Conservation (phyloP, 768 basidiomycete species). For the Ephemerocybe angulata region DNA sequence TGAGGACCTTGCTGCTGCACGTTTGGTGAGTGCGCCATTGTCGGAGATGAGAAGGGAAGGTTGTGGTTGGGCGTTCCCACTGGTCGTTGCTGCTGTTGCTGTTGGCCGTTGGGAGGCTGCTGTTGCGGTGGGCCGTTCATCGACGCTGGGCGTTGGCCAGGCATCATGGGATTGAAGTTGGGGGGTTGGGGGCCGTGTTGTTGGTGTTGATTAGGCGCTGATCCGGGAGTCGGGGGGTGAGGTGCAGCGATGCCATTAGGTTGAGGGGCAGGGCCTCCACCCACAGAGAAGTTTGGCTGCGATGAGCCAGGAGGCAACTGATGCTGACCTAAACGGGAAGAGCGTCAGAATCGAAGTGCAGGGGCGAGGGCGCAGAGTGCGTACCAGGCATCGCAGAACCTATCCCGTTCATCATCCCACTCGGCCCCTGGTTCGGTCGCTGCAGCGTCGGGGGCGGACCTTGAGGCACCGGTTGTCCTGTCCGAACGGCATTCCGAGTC, state of each 20-base stretch:
- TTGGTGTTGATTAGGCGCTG: slow-evolving; percentile 9
- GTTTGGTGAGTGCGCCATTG: slow-evolving; percentile 53
- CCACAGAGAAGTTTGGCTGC: slow-evolving; percentile 10
- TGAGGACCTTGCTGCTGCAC: slow-evolving; percentile 19
- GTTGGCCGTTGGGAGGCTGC: slow-evolving; percentile 12
- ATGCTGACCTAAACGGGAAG: no score
- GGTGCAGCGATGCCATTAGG: slow-evolving; percentile 8
- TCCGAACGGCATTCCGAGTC: no score
- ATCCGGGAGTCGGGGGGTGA: slow-evolving; percentile 9
- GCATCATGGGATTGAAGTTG: slow-evolving; percentile 17
- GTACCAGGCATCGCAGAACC: no score
- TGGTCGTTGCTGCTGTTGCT: slow-evolving; percentile 12
- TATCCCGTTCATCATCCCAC: not conserved
- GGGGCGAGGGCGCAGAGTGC: no score
- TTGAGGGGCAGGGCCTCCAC: slow-evolving; percentile 8
- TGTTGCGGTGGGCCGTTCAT: slow-evolving; percentile 14
- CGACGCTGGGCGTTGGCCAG: slow-evolving; percentile 12
- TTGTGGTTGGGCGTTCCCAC: slow-evolving; percentile 10
- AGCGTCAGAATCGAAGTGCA: no score
- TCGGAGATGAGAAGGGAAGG: slow-evolving; percentile 60
- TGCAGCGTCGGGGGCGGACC: not conserved
- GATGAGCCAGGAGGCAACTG: slow-evolving; percentile 7
- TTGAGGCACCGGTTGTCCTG: no score
- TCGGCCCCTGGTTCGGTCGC: no score
- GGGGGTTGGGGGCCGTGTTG: slow-evolving; percentile 13